These are phyloP conservation scores for Pichia sp. DNA, from an alignment of 1,139 yeast species.

Conservation along the genomic window DNA sequence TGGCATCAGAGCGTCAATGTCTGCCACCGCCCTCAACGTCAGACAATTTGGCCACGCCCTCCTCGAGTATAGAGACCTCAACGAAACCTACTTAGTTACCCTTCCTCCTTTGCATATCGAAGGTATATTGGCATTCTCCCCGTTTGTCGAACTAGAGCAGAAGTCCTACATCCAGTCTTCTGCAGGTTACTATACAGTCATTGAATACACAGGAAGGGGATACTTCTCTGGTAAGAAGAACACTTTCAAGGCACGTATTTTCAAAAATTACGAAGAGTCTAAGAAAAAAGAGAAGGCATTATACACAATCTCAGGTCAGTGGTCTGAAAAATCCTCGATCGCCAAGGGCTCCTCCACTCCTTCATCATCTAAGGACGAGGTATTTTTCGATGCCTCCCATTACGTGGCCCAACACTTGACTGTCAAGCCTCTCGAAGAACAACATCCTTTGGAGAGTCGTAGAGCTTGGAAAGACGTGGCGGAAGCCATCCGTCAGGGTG, in stretches of 20 bases:
- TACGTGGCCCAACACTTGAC: conserved; percentile 48
- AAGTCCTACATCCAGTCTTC: conserved; percentile 77
- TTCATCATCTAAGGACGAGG: conserved; percentile 25
- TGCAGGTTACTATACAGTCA: conserved; percentile 65
- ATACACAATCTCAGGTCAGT: conserved; percentile 81
- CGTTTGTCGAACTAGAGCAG: conserved; percentile 82
- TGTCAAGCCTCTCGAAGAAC: conserved; percentile 80
- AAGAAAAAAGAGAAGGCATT: conserved; percentile 58
- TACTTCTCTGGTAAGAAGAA: conserved; percentile 96
- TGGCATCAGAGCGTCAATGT: conserved; percentile 79
- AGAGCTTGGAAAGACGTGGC: conserved; percentile 86
- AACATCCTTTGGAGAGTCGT: conserved; percentile 72
- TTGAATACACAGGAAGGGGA: conserved; percentile 89
- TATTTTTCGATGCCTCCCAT: conserved; percentile 66
- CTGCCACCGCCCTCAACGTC: conserved; percentile 73
- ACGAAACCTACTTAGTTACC: conserved; percentile 76
- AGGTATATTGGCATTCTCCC: conserved; percentile 85
- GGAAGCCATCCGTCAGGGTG: conserved; percentile 71
- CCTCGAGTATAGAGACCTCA: conserved; percentile 51
- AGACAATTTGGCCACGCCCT: conserved; percentile 92
- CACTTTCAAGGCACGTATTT: conserved; percentile 80
- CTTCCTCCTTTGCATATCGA: conserved; percentile 95
- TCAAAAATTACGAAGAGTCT: conserved; percentile 48
- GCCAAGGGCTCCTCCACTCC: conserved; percentile 38
- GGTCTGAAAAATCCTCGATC: conserved; percentile 73